A percentile compares a stretch with the other conserved stretches of the same genome.
These are phyloP conservation scores for Curvularia hawaiiensis DNA, from an alignment of 2,329 filamentous ascomycete species.

Conservation along the genomic window DNA sequence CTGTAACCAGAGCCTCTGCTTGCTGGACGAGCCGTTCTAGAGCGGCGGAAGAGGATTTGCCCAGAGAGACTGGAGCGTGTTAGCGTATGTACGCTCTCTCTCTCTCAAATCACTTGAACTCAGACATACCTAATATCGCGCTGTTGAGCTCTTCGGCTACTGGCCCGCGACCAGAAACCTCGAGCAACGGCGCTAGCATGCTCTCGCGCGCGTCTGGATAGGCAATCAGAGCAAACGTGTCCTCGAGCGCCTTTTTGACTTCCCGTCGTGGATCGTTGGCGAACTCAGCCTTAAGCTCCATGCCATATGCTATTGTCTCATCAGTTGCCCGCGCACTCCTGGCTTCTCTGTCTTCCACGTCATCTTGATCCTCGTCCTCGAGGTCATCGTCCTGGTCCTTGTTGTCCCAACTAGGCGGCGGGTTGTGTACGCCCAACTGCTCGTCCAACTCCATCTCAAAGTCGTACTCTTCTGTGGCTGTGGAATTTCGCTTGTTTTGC, in stretches of 20 bases:
- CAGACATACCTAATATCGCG: constrained; percentile 75
- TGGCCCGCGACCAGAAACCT: constrained; percentile 72
- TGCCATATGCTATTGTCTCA: constrained; percentile 79
- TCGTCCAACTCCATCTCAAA: constrained; percentile 64
- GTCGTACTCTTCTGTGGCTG: constrained; percentile 56
- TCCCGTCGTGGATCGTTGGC: constrained; percentile 71
- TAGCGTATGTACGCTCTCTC: not conserved
- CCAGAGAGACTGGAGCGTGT: constrained; percentile 72
- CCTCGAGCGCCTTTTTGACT: constrained; percentile 73
- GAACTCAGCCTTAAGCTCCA: constrained; percentile 78
- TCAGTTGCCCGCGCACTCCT: constrained; percentile 59
- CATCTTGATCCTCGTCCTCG: constrained; percentile 41
- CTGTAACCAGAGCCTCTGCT: constrained; percentile 83
- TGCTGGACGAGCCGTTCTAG: constrained; percentile 86
- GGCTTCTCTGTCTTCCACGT: constrained; percentile 38
- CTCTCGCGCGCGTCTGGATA: constrained; percentile 82
- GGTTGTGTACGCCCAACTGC: constrained; percentile 49
- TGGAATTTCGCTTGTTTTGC: constrained; percentile 43
- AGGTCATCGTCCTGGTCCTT: constrained; percentile 44
- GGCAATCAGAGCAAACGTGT: constrained; percentile 87
- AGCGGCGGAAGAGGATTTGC: constrained; percentile 85
- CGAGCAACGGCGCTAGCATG: constrained; percentile 77
- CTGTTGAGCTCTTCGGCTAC: constrained; percentile 95
- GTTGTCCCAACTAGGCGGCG: constrained; percentile 32
- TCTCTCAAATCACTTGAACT: not conserved